Percentiles rank a stretch among this genome's conserved stretches.
These are phyloP conservation scores for Alternaria hordeiaustralica DNA, from an alignment of 2,329 filamentous ascomycete species.

Conservation along the genomic window DNA sequence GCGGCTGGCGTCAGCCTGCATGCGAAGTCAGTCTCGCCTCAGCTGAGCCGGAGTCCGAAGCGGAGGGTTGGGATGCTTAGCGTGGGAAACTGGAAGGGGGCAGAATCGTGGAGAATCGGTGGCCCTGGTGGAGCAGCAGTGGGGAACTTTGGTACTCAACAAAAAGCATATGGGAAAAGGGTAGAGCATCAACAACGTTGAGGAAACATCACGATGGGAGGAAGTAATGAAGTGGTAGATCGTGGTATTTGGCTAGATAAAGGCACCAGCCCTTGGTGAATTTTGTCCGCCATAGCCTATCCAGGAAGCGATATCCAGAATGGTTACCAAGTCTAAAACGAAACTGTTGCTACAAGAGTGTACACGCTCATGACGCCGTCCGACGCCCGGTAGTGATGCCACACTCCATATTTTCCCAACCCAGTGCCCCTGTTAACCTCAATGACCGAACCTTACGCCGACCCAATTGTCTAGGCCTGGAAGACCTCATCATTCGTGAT, in stretches of 20 bases:
- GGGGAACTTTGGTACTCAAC: not conserved
- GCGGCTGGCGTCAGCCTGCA: constrained; percentile 24
- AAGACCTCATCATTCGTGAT: constrained; percentile 38
- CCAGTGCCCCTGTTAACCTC: constrained; percentile 20
- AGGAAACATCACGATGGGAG: constrained; percentile 8
- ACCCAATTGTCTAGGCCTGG: constrained; percentile 35
- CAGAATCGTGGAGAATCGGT: constrained; percentile 12
- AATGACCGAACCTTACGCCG: constrained; percentile 37
- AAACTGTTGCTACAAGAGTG: constrained; percentile 29
- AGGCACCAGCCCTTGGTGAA: constrained; percentile 46
- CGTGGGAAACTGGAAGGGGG: constrained; percentile 9
- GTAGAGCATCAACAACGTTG: not conserved
- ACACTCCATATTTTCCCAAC: constrained; percentile 22
- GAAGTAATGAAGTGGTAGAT: constrained; percentile 16
- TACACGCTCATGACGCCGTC: constrained; percentile 32
- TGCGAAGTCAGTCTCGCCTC: constrained; percentile 15
- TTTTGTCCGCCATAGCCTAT: constrained; percentile 32
- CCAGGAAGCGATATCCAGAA: constrained; percentile 24
- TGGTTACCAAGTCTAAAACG: constrained; percentile 22
- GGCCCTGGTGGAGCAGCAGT: constrained; percentile 5
- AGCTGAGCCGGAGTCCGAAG: constrained; percentile 8
- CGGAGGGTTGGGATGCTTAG: constrained; percentile 7
- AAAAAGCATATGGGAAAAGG: not conserved
- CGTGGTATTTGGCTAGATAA: constrained; percentile 38
- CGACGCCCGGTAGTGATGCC: constrained; percentile 26